phyloP scores from a whole-genome alignment of 164 flowering plant species.

The Chimonanthus praecox region DNA sequence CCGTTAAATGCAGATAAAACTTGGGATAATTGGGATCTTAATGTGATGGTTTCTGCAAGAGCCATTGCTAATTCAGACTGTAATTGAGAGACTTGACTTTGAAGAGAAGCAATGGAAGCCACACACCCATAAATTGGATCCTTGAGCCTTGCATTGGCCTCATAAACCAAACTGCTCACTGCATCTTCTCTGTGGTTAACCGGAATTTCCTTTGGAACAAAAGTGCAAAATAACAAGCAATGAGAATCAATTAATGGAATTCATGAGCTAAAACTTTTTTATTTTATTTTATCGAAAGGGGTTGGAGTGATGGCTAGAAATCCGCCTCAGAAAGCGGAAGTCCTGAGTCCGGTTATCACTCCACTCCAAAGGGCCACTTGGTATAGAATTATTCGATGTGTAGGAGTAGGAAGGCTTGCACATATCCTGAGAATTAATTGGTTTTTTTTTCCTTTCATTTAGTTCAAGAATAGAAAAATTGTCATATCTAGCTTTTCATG shows the following conservation, averaged over 20 bases:
- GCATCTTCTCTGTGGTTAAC: constrained; percentile 14
- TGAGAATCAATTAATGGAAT: background rate
- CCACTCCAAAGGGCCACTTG: no score
- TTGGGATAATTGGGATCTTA: constrained; percentile 10
- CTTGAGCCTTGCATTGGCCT: constrained; percentile 16
- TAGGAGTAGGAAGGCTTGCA: no score
- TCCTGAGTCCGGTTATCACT: no score
- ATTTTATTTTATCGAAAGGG: background rate
- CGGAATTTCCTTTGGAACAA: constrained; percentile 10
- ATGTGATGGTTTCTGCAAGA: constrained; percentile 10
- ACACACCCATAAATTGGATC: constrained; percentile 21
- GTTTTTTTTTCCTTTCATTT: no score
- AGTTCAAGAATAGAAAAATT: no score
- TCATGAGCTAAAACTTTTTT: no score
- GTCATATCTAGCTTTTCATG: no score
- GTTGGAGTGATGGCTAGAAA: no score
- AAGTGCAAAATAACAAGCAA: background rate
- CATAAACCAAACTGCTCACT: constrained; percentile 16
- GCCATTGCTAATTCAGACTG: constrained; percentile 13
- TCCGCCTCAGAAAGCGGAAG: no score
- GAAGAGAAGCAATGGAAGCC: constrained; percentile 12
- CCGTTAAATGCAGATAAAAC: background rate
- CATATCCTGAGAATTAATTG: no score
- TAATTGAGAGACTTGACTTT: constrained; percentile 10
- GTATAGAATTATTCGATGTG: no score